Evolutionary conservation across 441 rosid species (phyloP).

Genomic region (Aquilaria agallochum): DNA sequence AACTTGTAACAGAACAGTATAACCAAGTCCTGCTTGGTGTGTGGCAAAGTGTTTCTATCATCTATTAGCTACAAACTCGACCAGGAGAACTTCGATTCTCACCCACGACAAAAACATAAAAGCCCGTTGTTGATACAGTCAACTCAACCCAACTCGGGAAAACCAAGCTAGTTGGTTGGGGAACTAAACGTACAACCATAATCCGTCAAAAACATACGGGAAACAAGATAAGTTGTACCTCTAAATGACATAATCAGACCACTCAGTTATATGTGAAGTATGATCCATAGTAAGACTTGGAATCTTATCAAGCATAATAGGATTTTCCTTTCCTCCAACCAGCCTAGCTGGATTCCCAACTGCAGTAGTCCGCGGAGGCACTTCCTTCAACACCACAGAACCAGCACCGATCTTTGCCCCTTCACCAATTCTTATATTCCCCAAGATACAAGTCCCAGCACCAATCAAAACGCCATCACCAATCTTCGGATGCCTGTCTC

Average conservation of each 20-base stretch:
- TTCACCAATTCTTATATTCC: slow-evolving; percentile 68
- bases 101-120: slow-evolving; percentile 7
- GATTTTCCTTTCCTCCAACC: slow-evolving; percentile 75
- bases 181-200: not conserved
- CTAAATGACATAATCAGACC: slow-evolving; percentile 85
- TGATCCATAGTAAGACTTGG: slow-evolving; percentile 88
- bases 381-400: slow-evolving; percentile 74
- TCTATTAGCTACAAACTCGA: slow-evolving; percentile 5
- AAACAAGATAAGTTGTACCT: not conserved
- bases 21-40: slow-evolving; percentile 1
- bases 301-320: slow-evolving; percentile 49
- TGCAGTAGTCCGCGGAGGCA: slow-evolving; percentile 75
- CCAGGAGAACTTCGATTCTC: slow-evolving; percentile 32
- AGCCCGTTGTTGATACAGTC: not conserved
- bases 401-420: slow-evolving; percentile 92
- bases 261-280: slow-evolving; percentile 52
- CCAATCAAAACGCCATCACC: slow-evolving; percentile 89
- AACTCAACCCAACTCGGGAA: not conserved
- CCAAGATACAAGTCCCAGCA: slow-evolving; percentile 82
- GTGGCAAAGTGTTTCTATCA: too few relatives aligned
- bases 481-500: slow-evolving; percentile 90
- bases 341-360: slow-evolving; percentile 89
- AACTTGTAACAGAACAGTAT: not conserved
- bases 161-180: not conserved
- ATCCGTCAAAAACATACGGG: too few relatives aligned